Evolutionary conservation across 768 basidiomycete genomes (phyloP).

Genomic region (Pholiota conissans): DNA sequence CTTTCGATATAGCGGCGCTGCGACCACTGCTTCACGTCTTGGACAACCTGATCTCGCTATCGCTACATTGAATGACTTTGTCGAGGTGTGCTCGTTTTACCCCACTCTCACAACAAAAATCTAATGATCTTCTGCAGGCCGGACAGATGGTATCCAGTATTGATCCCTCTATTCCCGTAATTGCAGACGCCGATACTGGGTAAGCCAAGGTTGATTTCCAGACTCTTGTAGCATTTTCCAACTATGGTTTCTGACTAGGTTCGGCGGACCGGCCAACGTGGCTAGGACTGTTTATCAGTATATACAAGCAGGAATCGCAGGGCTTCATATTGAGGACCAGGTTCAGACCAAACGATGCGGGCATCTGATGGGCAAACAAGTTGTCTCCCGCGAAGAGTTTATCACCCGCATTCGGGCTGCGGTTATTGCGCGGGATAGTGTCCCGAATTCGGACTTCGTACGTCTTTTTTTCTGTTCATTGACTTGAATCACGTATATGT

Average conservation of each 20-base stretch:
- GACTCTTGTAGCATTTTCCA: no score
- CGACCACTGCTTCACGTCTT: constrained; percentile 77
- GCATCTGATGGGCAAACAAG: constrained; percentile 79
- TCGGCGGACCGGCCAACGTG: constrained; percentile 75
- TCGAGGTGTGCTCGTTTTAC: constrained; percentile 45
- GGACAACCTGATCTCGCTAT: constrained; percentile 81
- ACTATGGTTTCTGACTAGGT: constrained; percentile 28
- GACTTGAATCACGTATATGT: neutral
- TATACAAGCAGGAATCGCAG: constrained; percentile 67
- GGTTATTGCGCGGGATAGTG: constrained; percentile 72
- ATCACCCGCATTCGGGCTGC: constrained; percentile 80
- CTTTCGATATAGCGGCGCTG: constrained; percentile 58
- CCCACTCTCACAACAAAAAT: no score
- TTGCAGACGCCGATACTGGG: constrained; percentile 83
- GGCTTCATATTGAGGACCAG: constrained; percentile 79
- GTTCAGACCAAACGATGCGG: constrained; percentile 83
- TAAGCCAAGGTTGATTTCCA: constrained; percentile 25
- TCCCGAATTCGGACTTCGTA: constrained; percentile 79
- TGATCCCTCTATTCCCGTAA: constrained; percentile 65
- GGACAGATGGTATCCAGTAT: constrained; percentile 73
- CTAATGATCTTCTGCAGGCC: no score
- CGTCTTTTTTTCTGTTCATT: constrained; percentile 3
- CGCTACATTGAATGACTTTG: constrained; percentile 77
- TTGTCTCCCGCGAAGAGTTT: constrained; percentile 79
- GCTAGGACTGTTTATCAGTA: constrained; percentile 78